These are phyloP conservation scores for Citrus inodora DNA, from an alignment of 345 rosid genomes.

Conservation along the genomic window DNA sequence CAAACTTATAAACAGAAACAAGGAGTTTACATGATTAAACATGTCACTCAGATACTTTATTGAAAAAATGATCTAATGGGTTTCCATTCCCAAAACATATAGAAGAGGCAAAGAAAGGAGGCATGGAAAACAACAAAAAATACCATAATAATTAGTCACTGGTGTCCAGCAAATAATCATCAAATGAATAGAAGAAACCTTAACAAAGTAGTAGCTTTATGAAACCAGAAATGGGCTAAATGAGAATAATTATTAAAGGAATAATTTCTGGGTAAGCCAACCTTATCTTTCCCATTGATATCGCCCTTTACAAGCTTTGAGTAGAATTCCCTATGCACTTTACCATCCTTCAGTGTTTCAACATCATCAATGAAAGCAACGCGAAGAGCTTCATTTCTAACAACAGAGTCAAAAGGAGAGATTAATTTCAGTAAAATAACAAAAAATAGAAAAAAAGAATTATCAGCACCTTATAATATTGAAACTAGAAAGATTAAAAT, in stretches of 20 bases:
- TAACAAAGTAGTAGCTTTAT: not conserved
- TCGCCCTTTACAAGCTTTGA: conserved; percentile 97
- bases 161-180: not conserved
- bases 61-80: not conserved
- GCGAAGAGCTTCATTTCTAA: conserved; percentile 97
- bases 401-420: conserved; percentile 19
- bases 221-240: not conserved
- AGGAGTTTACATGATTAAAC: not conserved
- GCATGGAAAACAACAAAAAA: not conserved
- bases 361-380: conserved; percentile 93
- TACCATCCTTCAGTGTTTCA: conserved; percentile 72
- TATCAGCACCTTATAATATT: not conserved
- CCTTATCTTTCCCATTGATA: conserved; percentile 96
- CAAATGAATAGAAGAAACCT: not conserved
- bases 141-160: not conserved
- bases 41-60: not conserved
- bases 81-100: not conserved
- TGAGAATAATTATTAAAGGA: not conserved
- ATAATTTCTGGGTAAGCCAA: conserved; percentile 13
- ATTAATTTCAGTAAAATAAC: conserved; percentile 5
- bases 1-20: not conserved
- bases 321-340: conserved; percentile 66
- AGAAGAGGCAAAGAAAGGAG: not conserved
- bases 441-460: not conserved
- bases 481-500: not conserved